Evolutionary conservation across 495 filamentous ascomycete genomes (phyloP), one percentile per base, ranked within the genome.

Genomic region (Lasiosphaeris hirsuta): DNA sequence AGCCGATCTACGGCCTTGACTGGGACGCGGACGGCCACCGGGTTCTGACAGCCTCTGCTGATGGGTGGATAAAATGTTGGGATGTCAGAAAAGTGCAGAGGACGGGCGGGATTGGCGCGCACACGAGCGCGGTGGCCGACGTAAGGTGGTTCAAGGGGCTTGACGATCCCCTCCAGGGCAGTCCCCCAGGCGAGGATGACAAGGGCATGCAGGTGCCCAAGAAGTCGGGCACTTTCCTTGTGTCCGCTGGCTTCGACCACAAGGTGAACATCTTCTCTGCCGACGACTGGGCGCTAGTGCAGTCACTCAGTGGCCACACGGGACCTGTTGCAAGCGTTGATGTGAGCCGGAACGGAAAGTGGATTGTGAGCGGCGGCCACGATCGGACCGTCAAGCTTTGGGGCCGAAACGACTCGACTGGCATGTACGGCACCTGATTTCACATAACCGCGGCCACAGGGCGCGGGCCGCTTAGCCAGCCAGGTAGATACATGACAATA

Each of bases 51-150:
- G 92, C 92, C 1, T 91, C 89, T n/a, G 92, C 84, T 1, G 94
- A 99, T 66, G 94, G 93, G 5, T 96, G 92, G 83, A 86, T 94
- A 54, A 97, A 97, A 69, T 96, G 92, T 74, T 99, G 94, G 94
- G 94, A 99, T 69, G 77, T 97, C 45, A 84, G 94, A 2, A 90
- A 91, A 67, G 92, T 97, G 45, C 83, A 86, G 61, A 86, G 86
- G 57, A 85, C 81, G 0, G 93, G 89, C 9, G 87, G 86, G 0
- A 88, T 99, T 48, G 94, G 92, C 10, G 95, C 94, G 1, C 93
- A 99, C 72, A 88, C 85, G 53, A 91, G 90, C 50, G 86, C 93
- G 11, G 93, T 99, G 7, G 90, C 92, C 1, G 94, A 99, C 69
- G 72, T 99, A 17, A 79, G 92, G 57, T 97, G 94, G 90, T 97